These are phyloP conservation scores for Phialophora chinensis DNA, from an alignment of 2,329 filamentous ascomycete genomes.

Conservation along the genomic window DNA sequence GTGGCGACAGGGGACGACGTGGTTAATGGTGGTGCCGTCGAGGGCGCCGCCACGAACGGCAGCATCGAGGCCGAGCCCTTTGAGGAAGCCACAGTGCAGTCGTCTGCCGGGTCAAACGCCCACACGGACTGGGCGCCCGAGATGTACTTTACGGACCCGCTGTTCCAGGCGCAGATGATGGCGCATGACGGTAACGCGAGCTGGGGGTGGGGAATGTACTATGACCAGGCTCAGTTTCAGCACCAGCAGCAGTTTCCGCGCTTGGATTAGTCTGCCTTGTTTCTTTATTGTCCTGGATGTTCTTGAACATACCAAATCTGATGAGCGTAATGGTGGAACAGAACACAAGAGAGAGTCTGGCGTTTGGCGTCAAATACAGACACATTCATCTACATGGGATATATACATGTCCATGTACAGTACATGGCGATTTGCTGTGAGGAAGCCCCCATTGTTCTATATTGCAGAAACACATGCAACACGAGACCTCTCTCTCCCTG, in stretches of 20 bases:
- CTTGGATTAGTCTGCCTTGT: background rate
- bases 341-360: no score
- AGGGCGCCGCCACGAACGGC: background rate
- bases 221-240: conserved; percentile 10
- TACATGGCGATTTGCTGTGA: no score
- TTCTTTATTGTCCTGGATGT: no score
- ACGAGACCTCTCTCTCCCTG: no score
- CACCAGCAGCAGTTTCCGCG: conserved; percentile 10
- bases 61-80: background rate
- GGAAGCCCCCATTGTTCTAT: no score
- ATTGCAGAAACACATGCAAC: no score
- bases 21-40: background rate
- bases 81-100: conserved; percentile 12
- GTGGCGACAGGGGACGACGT: background rate
- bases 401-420: no score
- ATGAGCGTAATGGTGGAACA: no score
- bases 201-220: conserved; percentile 13
- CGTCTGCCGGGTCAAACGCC: conserved; percentile 3
- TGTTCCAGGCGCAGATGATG: conserved; percentile 16
- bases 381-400: no score
- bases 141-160: conserved; percentile 15
- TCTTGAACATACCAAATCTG: no score
- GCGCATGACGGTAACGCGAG: conserved; percentile 4
- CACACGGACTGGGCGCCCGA: conserved; percentile 13
- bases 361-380: no score